These are phyloP conservation scores for Amorphotheca resinae DNA, from an alignment of 495 filamentous ascomycete genomes.

Conservation along the genomic window DNA sequence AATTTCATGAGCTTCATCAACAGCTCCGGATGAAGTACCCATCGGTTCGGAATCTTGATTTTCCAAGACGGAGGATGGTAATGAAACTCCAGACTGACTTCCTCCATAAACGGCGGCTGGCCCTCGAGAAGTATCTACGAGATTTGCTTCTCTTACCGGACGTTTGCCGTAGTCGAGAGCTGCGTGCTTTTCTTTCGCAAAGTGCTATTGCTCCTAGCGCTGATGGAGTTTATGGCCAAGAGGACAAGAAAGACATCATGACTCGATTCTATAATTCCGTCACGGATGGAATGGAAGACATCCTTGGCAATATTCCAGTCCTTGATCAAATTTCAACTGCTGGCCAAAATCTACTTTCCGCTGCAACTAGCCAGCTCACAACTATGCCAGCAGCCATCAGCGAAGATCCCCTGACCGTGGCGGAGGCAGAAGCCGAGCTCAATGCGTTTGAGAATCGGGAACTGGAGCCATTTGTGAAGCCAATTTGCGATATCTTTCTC, in stretches of 20 bases:
- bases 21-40: slow-evolving; percentile 73
- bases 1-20: slow-evolving; percentile 93
- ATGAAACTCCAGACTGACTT: slow-evolving; percentile 96
- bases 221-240: slow-evolving; percentile 30
- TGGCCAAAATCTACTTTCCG: slow-evolving; percentile 84
- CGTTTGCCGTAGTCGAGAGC: slow-evolving; percentile 83
- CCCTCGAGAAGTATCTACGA: slow-evolving; percentile 75
- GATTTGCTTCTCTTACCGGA: slow-evolving; percentile 78
- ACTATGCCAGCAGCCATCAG: slow-evolving; percentile 34
- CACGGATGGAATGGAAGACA: slow-evolving; percentile 96
- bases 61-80: slow-evolving; percentile 81
- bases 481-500: slow-evolving; percentile 94
- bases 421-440: slow-evolving; percentile 90
- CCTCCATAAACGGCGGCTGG: slow-evolving; percentile 70
- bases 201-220: slow-evolving; percentile 54
- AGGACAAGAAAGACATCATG: slow-evolving; percentile 78
- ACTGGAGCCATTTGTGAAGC: slow-evolving; percentile 90
- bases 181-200: slow-evolving; percentile 89
- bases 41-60: slow-evolving; percentile 77
- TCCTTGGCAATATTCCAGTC: slow-evolving; percentile 87
- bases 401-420: slow-evolving; percentile 53
- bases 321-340: slow-evolving; percentile 89
- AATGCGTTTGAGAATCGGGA: slow-evolving; percentile 86
- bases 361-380: slow-evolving; percentile 66
- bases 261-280: slow-evolving; percentile 92